A percentile compares a stretch with the other conserved stretches of the same genome.
These are phyloP conservation scores for Phialemoniopsis sp. DNA, from an alignment of 2,329 filamentous ascomycete genomes.

Conservation along the genomic window DNA sequence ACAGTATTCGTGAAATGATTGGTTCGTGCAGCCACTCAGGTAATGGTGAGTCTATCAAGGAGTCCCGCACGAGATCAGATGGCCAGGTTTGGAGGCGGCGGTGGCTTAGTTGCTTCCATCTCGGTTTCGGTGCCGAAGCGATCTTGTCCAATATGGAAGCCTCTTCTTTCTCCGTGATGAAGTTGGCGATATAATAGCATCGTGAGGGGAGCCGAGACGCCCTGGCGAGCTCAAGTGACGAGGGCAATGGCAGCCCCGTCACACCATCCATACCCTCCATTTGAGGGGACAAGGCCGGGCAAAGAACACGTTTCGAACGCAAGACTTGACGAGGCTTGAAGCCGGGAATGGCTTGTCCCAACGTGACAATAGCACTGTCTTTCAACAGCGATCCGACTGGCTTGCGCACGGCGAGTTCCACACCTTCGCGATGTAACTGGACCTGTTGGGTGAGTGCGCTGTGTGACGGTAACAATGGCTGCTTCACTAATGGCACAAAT, in stretches of 20 bases:
- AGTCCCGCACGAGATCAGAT: slow-evolving; percentile 74
- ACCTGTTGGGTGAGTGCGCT: too few relatives aligned
- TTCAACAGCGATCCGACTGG: too few relatives aligned
- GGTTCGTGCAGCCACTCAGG: slow-evolving; percentile 72
- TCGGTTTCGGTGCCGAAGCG: slow-evolving; percentile 61
- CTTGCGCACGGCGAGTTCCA: too few relatives aligned
- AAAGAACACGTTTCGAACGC: too few relatives aligned
- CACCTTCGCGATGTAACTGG: too few relatives aligned
- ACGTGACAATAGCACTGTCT: too few relatives aligned
- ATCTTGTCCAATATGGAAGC: slow-evolving; percentile 65
- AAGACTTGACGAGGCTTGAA: too few relatives aligned
- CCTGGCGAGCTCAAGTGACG: slow-evolving; percentile 43
- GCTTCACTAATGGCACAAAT: too few relatives aligned
- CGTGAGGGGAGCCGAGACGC: slow-evolving; percentile 54
- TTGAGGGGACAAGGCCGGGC: too few relatives aligned
- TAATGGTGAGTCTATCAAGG: slow-evolving; percentile 68
- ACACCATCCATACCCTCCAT: too few relatives aligned
- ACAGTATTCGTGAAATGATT: slow-evolving; percentile 57
- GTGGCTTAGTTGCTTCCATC: slow-evolving; percentile 86
- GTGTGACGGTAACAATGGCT: too few relatives aligned
- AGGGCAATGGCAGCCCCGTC: slow-evolving; percentile 29
- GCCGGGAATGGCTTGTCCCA: too few relatives aligned
- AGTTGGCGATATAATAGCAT: slow-evolving; percentile 83
- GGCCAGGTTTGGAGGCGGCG: slow-evolving; percentile 90
- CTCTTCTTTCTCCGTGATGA: slow-evolving; percentile 77